Conservation (phyloP, 495 filamentous ascomycete genomes). For the Amphirosellinia nigrospora region DNA sequence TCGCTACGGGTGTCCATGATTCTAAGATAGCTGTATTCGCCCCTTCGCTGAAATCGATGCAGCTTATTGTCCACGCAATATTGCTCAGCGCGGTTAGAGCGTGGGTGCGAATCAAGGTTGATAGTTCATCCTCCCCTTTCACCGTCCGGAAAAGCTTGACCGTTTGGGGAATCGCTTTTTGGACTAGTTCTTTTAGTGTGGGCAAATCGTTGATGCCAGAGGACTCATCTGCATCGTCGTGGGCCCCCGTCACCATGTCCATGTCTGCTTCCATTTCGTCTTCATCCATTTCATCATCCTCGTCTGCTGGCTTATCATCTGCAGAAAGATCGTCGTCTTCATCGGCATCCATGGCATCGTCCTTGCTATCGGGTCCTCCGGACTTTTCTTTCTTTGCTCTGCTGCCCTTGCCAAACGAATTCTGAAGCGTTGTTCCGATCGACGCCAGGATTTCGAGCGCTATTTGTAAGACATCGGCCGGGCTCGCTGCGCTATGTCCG, state of each 20-base stretch:
- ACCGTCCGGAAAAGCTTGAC: conserved; percentile 45
- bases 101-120: conserved; percentile 47
- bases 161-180: conserved; percentile 55
- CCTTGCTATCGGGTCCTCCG: conserved; percentile 39
- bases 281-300: conserved; percentile 44
- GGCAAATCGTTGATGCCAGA: conserved; percentile 49
- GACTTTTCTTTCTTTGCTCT: conserved; percentile 39
- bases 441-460: conserved; percentile 64
- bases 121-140: conserved; percentile 30
- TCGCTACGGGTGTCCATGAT: conserved; percentile 56
- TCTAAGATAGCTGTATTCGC: conserved; percentile 48
- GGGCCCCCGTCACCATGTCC: conserved; percentile 59
- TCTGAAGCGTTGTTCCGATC: conserved; percentile 61
- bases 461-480: conserved; percentile 49
- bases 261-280: conserved; percentile 63
- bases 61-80: conserved; percentile 64
- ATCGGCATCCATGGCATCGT: conserved; percentile 45
- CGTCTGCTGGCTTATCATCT: conserved; percentile 41
- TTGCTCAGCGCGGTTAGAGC: conserved; percentile 64
- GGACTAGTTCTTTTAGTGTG: conserved; percentile 55
- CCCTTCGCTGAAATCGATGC: conserved; percentile 51
- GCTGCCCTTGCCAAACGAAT: conserved; percentile 48
- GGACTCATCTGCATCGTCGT: conserved; percentile 44
- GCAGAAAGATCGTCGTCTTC: conserved; percentile 33
- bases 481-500: conserved; percentile 33